These are phyloP conservation scores for Alternaria arborescens DNA, from an alignment of 2,329 filamentous ascomycete genomes.

Conservation along the genomic window DNA sequence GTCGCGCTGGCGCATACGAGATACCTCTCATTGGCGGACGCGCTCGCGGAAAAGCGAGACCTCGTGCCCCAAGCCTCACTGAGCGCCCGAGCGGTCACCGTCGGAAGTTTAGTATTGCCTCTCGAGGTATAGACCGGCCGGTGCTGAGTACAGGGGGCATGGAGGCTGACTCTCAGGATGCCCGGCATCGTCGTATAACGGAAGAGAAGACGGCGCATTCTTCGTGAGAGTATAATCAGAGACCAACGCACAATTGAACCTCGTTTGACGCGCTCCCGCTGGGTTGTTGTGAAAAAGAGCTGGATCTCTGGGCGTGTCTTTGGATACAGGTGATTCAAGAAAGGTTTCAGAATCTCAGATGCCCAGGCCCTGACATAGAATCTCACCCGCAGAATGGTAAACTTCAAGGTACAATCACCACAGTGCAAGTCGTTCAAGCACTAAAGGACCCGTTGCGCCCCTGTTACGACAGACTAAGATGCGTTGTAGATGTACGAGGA, in stretches of 20 bases:
- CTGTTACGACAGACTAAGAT: background rate
- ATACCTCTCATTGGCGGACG: conserved; percentile 68
- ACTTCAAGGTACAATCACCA: background rate
- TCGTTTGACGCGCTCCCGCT: background rate
- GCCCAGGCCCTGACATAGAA: background rate
- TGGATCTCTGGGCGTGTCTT: background rate
- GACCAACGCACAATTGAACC: background rate
- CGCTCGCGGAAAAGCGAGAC: conserved; percentile 66
- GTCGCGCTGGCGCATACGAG: conserved; percentile 66
- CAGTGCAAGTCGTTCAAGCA: background rate
- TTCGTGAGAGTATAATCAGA: conserved; percentile 2
- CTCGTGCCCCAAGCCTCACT: conserved; percentile 68
- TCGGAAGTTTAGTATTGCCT: conserved; percentile 55
- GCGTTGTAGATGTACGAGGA: background rate
- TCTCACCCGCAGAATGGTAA: conserved; percentile 1
- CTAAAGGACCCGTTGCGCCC: background rate
- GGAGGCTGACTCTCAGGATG: conserved; percentile 33
- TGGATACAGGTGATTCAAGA: background rate
- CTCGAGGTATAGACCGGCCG: conserved; percentile 30
- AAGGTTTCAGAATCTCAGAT: background rate
- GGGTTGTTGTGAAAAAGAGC: conserved; percentile 1
- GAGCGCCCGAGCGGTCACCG: conserved; percentile 63
- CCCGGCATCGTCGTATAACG: conserved; percentile 36
- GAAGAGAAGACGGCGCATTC: conserved; percentile 28
- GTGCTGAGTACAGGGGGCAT: conserved; percentile 31